phyloP scores from a whole-genome alignment of 169 alveolate species.

The Cryptosporidium canis region DNA sequence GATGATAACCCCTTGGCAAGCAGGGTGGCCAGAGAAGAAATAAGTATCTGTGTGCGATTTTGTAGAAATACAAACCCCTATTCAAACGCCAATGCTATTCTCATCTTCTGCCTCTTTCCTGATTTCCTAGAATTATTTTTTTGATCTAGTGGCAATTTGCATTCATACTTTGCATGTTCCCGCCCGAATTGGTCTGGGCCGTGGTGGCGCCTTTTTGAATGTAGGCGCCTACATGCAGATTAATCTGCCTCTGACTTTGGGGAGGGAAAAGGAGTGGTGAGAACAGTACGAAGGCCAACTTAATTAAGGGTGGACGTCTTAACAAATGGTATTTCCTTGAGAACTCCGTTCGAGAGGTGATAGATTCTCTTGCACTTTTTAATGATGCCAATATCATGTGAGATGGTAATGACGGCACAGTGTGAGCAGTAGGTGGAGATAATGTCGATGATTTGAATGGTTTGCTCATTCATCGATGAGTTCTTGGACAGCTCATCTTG shows the following conservation, averaged over 20 bases:
- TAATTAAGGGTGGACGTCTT: background rate
- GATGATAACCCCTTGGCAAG: background rate
- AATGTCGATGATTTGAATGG: constrained; percentile 36
- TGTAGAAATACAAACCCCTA: background rate
- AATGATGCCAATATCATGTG: constrained; percentile 46
- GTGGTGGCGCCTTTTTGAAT: background rate
- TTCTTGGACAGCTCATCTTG: constrained; percentile 16
- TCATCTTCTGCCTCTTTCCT: background rate
- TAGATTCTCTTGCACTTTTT: constrained; percentile 45
- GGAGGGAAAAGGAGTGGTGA: background rate
- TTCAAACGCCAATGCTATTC: background rate
- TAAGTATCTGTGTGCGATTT: background rate
- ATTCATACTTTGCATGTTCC: constrained; percentile 1
- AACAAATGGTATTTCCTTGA: constrained; percentile 42
- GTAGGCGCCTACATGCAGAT: background rate
- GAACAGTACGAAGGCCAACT: background rate
- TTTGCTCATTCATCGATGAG: constrained; percentile 43
- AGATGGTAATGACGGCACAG: constrained; percentile 49
- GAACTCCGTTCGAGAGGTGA: constrained; percentile 18
- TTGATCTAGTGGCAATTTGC: background rate
- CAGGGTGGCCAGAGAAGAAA: background rate
- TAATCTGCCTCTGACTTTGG: background rate
- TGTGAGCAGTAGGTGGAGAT: constrained; percentile 65
- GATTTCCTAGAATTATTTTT: background rate
- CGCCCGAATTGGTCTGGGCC: background rate